A percentile compares a stretch with the other conserved stretches of the same genome.
Conservation (phyloP, 2,329 filamentous ascomycete species). For the Aureobasidium sp. region DNA sequence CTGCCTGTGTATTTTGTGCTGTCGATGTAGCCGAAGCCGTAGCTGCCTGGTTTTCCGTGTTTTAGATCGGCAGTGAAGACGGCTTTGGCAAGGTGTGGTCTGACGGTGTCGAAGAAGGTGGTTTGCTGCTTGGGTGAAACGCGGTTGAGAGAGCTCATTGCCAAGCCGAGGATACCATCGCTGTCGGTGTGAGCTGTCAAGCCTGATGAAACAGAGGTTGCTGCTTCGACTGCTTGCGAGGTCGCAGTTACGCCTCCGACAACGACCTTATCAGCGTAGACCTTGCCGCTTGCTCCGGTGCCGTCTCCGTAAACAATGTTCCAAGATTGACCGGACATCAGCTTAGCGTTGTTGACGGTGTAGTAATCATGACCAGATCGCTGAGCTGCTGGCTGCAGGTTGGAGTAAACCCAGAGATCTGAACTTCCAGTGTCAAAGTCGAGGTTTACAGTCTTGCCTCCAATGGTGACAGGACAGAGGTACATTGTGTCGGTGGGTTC, state of each 20-base stretch:
- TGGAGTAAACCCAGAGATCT: conserved; percentile 65
- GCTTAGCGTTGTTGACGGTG: conserved; percentile 41
- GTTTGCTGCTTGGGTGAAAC: conserved; percentile 44
- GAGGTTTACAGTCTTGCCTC: conserved; percentile 55
- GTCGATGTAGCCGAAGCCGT: conserved; percentile 56
- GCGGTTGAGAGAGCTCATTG: conserved; percentile 54
- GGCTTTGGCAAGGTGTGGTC: conserved; percentile 42
- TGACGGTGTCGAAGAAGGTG: conserved; percentile 56
- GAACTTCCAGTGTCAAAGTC: conserved; percentile 66
- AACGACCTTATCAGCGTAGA: conserved; percentile 58
- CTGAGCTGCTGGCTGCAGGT: conserved; percentile 45
- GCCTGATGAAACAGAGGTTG: conserved; percentile 48
- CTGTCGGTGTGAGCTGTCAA: conserved; percentile 46
- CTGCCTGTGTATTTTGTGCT: conserved; percentile 49
- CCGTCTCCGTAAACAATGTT: conserved; percentile 60
- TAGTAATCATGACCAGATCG: conserved; percentile 54
- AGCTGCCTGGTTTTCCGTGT: conserved; percentile 45
- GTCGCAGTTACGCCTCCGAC: conserved; percentile 55
- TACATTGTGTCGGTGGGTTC: conserved; percentile 23
- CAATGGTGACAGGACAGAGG: conserved; percentile 53
- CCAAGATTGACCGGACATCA: conserved; percentile 49
- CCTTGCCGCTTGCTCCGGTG: conserved; percentile 55
- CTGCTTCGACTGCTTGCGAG: conserved; percentile 59
- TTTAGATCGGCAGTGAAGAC: conserved; percentile 54
- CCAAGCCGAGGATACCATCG: conserved; percentile 55